Evolutionary conservation across 495 filamentous ascomycete genomes (phyloP).

Genomic region (Trichocladium antarcticum): DNA sequence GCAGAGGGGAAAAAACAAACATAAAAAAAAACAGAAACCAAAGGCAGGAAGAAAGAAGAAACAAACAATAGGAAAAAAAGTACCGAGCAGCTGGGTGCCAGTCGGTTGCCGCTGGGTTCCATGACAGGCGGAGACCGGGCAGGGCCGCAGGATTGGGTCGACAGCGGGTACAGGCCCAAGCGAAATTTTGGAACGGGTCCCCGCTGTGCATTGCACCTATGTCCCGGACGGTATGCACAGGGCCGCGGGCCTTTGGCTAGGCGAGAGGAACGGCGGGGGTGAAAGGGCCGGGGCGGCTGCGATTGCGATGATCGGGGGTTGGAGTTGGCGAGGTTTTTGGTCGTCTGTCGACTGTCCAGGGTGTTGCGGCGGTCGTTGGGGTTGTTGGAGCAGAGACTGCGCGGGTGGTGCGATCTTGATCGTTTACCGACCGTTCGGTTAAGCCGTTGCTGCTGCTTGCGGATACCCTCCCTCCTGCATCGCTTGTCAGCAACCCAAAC

Average conservation of each 20-base stretch:
- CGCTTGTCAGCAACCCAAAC: slow-evolving; percentile 6
- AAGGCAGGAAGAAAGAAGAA: background rate
- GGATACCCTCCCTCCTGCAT: background rate
- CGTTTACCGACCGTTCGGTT: slow-evolving; percentile 2
- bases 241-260: background rate
- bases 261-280: too few species aligned
- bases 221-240: background rate
- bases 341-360: too few species aligned
- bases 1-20: background rate
- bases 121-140: slow-evolving; percentile 1
- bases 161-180: slow-evolving; percentile 6
- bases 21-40: background rate
- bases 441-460: background rate
- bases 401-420: too few species aligned
- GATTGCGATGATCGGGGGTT: too few species aligned
- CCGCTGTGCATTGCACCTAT: background rate
- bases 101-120: background rate
- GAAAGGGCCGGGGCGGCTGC: too few species aligned
- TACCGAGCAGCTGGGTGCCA: slow-evolving; percentile 4
- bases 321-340: too few species aligned
- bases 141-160: slow-evolving; percentile 6
- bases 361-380: too few species aligned
- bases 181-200: slow-evolving; percentile 6
- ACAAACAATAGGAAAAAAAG: background rate
- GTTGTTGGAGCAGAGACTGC: too few species aligned